phyloP scores from a whole-genome alignment of 2,329 filamentous ascomycete species.

The Nemania serpens region DNA sequence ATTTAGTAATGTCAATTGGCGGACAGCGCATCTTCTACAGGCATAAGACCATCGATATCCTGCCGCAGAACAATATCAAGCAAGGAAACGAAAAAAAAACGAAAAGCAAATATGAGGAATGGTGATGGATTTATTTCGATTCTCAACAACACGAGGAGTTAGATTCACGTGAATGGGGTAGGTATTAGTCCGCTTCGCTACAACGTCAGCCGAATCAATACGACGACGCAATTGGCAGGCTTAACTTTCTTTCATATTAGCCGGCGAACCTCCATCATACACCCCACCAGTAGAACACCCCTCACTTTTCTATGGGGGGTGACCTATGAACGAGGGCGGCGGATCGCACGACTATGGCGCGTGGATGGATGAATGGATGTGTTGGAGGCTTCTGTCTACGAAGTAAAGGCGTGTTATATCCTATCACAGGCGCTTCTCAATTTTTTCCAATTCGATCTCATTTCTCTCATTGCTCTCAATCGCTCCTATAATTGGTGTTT shows the following conservation, averaged over 20 bases:
- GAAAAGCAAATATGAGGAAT: background rate
- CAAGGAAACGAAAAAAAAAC: background rate
- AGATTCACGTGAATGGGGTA: background rate
- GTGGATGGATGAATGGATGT: constrained; percentile 5
- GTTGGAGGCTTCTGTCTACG: background rate
- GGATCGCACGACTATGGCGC: constrained; percentile 13
- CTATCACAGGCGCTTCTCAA: background rate
- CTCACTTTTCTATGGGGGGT: constrained; percentile 31
- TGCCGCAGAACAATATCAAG: background rate
- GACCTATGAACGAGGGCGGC: constrained; percentile 4
- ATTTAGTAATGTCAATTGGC: too few relatives aligned
- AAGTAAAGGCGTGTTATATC: background rate
- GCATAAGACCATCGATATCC: too few relatives aligned
- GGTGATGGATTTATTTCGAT: background rate
- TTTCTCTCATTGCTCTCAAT: background rate
- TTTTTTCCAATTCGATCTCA: background rate
- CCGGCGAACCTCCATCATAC: constrained; percentile 36
- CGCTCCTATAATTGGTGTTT: background rate
- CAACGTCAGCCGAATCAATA: constrained; percentile 33
- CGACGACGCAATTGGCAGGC: constrained; percentile 35
- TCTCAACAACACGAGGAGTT: background rate
- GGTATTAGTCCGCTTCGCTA: constrained; percentile 29
- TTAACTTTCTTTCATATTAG: constrained; percentile 38
- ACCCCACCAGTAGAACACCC: constrained; percentile 31
- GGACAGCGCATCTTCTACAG: too few relatives aligned